These are phyloP conservation scores for Aspergillus pseudoglaucus DNA, from an alignment of 2,329 filamentous ascomycete species.

Conservation along the genomic window DNA sequence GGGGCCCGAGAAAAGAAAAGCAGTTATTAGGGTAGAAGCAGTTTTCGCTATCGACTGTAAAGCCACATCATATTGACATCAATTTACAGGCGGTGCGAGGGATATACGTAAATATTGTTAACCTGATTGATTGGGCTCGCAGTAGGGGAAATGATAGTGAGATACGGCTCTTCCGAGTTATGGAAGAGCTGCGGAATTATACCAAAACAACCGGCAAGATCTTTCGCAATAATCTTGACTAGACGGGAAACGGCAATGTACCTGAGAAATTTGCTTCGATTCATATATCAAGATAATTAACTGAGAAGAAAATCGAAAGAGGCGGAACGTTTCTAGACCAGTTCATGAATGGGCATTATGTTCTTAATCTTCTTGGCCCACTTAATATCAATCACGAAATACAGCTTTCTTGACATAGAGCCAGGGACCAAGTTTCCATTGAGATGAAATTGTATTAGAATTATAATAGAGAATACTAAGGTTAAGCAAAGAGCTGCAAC, in stretches of 20 bases:
- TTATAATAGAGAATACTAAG: too few relatives aligned
- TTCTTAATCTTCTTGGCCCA: too few relatives aligned
- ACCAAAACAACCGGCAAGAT: neutral
- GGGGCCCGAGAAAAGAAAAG: too few relatives aligned
- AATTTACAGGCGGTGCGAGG: neutral
- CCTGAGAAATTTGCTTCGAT: neutral
- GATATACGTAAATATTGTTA: neutral
- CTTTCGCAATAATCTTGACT: neutral
- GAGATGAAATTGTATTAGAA: too few relatives aligned
- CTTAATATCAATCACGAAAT: too few relatives aligned
- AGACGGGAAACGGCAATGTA: neutral
- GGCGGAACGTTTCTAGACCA: neutral
- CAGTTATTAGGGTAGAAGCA: too few relatives aligned
- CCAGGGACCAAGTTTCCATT: too few relatives aligned
- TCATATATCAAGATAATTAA: neutral
- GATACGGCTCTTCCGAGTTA: neutral
- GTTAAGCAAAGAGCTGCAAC: neutral
- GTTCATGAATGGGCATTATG: too few relatives aligned
- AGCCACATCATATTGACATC: neutral
- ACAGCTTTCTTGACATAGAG: too few relatives aligned
- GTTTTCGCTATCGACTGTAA: neutral
- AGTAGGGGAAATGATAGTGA: neutral
- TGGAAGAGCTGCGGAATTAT: neutral
- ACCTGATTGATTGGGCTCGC: neutral
- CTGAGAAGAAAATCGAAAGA: neutral